Base-by-base conservation (phyloP, 2,329 filamentous ascomycete species). In the Camillea tinctor region DNA sequence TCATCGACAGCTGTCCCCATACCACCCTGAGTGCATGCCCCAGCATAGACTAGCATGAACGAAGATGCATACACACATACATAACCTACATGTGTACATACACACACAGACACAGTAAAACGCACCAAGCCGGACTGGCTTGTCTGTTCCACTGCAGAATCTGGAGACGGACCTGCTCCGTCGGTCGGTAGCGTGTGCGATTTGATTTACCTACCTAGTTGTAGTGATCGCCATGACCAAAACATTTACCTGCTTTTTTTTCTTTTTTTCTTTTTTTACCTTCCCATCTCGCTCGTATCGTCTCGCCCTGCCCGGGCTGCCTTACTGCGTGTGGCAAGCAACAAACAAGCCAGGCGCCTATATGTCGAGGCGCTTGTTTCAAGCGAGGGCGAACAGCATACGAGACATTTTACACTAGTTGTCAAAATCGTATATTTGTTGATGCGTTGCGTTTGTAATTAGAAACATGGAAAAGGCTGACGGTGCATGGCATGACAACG, bases 201-300 rank as follows among this genome's bases (percentile, higher is more conserved):
- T 61, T 60, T 30, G n/a, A n/a, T n/a, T n/a, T n/a, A n/a, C n/a
- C n/a, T n/a, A n/a, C n/a, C n/a, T n/a, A n/a, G n/a, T n/a, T n/a
- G n/a, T 57, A 58, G 63, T 66, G 52, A 63, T 64, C 59, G 40
- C 54, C 59, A 54, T 66, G 61, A 68, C 65, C 53, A 61, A 49
- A 58, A 52, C 30, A 53, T 50, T 11, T 54, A 30, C 56, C 36
- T 24, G 50, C 50, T 58, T 40, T 54, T 56, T 54, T 21, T 40
- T 15, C 56, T 11, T 30, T n/a, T 52, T 58, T 40, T 54, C 56
- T 54, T 21, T 40, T 15, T 58, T 11, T 30, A 11, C 26, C 26
- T 30, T 30, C 7, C 8, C 26, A 30, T 30, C 26, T 30, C n/a
- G 26, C 26, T 19, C 51, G 60, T 61, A 57, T 57, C 55, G 52